Evolutionary conservation across 202 grass and related monocot species (phyloP).

Genomic region (Elaeis oleifera): DNA sequence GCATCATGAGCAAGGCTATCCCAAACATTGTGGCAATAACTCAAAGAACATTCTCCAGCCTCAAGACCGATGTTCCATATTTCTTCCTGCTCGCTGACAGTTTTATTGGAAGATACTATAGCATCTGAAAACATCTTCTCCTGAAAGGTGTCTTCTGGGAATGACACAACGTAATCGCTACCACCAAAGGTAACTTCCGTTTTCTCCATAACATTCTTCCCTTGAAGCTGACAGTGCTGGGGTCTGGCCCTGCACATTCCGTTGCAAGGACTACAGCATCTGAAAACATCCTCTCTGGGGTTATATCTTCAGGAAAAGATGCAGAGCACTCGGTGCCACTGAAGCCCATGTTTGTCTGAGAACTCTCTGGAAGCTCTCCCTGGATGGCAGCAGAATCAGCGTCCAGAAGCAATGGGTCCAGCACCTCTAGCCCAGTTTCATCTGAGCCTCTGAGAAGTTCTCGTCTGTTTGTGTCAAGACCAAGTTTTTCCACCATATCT

Average conservation of each 20-base stretch:
- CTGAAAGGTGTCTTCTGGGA: slow-evolving; percentile 19
- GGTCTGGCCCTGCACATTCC: slow-evolving; percentile 17
- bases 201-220: slow-evolving; percentile 25
- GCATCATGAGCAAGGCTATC: slow-evolving; percentile 22
- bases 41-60: slow-evolving; percentile 23
- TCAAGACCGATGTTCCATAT: slow-evolving; percentile 15
- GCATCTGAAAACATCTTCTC: slow-evolving; percentile 14
- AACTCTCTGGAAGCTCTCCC: not conserved
- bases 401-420: slow-evolving; percentile 1
- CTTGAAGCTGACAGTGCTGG: slow-evolving; percentile 23
- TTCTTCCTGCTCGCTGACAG: slow-evolving; percentile 24
- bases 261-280: slow-evolving; percentile 7
- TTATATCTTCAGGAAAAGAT: slow-evolving; percentile 16
- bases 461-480: slow-evolving; percentile 3
- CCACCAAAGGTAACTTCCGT: slow-evolving; percentile 25
- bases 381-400: not conserved
- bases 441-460: slow-evolving; percentile 17
- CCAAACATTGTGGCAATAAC: slow-evolving; percentile 22
- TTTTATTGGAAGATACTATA: slow-evolving; percentile 3
- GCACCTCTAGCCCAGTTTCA: not conserved
- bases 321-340: too few species aligned
- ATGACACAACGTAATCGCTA: slow-evolving; percentile 25
- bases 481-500: not conserved
- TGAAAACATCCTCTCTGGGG: slow-evolving; percentile 17
- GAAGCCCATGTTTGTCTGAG: not conserved